phyloP scores from a whole-genome alignment of 495 filamentous ascomycete genomes.

The Parathielavia appendiculata region DNA sequence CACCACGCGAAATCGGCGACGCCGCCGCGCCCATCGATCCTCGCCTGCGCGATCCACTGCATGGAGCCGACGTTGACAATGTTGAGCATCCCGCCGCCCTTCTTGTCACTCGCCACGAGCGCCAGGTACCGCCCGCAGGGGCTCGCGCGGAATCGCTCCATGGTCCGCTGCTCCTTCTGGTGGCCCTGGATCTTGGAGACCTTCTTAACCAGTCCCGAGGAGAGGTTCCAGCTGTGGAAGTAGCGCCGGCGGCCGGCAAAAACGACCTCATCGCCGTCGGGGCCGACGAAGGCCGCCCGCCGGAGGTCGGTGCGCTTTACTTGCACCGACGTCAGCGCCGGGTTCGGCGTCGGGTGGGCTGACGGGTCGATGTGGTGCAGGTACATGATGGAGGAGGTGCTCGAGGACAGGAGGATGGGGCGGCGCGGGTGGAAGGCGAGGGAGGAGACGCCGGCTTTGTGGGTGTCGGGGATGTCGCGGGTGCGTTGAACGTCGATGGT shows the following conservation, averaged over 20 bases:
- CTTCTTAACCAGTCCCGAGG: constrained; percentile 74
- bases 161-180: constrained; percentile 74
- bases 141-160: constrained; percentile 83
- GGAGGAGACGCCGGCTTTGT: constrained; percentile 71
- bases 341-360: constrained; percentile 68
- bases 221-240: constrained; percentile 90
- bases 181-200: constrained; percentile 72
- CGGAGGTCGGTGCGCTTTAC: constrained; percentile 73
- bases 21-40: constrained; percentile 74
- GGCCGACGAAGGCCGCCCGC: constrained; percentile 67
- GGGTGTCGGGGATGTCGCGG: constrained; percentile 46
- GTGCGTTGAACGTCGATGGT: constrained; percentile 74
- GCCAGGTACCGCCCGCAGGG: constrained; percentile 83
- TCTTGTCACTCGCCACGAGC: constrained; percentile 66
- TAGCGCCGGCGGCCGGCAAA: constrained; percentile 82
- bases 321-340: constrained; percentile 82
- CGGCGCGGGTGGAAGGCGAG: constrained; percentile 84
- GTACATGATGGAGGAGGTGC: constrained; percentile 74
- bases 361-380: constrained; percentile 81
- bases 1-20: constrained; percentile 91
- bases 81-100: constrained; percentile 84
- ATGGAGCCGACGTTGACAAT: constrained; percentile 72
- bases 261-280: constrained; percentile 62
- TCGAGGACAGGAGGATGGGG: constrained; percentile 84
- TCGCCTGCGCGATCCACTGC: constrained; percentile 83